Conservation (phyloP, 2,329 filamentous ascomycete species). For the Orbilia brochopaga region DNA sequence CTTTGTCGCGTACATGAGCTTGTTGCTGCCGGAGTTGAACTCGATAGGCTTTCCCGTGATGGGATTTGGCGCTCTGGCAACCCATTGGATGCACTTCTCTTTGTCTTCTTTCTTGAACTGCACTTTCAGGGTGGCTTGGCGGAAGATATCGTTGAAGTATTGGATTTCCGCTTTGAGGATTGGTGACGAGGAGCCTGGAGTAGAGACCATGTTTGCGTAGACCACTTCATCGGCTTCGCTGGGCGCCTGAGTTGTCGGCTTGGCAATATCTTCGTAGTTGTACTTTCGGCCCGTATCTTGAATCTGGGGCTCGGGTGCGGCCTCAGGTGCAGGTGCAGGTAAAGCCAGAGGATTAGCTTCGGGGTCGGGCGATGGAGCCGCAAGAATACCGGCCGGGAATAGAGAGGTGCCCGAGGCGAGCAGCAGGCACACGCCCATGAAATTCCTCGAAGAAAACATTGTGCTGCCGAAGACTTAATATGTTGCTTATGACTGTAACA, state of each 20-base stretch:
- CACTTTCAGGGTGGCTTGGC: slow-evolving; percentile 12
- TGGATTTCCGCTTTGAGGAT: slow-evolving; percentile 18
- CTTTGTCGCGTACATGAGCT: slow-evolving; percentile 32
- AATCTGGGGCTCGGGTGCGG: neutral
- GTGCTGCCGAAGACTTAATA: neutral
- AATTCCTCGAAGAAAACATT: neutral
- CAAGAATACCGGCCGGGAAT: slow-evolving; percentile 1
- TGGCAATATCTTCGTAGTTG: slow-evolving; percentile 15
- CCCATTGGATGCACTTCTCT: slow-evolving; percentile 33
- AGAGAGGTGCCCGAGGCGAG: neutral
- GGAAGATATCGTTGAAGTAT: slow-evolving; percentile 16
- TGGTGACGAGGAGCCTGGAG: neutral
- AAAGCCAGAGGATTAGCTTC: neutral
- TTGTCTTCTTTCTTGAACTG: slow-evolving; percentile 31
- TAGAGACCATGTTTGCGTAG: slow-evolving; percentile 26
- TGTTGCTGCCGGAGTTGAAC: slow-evolving; percentile 19
- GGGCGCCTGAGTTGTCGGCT: slow-evolving; percentile 8
- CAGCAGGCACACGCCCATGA: slow-evolving; percentile 5
- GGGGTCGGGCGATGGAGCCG: slow-evolving; percentile 14
- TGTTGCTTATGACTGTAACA: no score
- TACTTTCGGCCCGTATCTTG: slow-evolving; percentile 7
- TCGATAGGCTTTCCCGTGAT: neutral
- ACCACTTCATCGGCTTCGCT: neutral
- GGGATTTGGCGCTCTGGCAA: slow-evolving; percentile 14
- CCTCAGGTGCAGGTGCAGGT: slow-evolving; percentile 1